Evolutionary conservation across 2,329 filamentous ascomycete genomes (phyloP).

Genomic region (Coleophoma cylindrospora): DNA sequence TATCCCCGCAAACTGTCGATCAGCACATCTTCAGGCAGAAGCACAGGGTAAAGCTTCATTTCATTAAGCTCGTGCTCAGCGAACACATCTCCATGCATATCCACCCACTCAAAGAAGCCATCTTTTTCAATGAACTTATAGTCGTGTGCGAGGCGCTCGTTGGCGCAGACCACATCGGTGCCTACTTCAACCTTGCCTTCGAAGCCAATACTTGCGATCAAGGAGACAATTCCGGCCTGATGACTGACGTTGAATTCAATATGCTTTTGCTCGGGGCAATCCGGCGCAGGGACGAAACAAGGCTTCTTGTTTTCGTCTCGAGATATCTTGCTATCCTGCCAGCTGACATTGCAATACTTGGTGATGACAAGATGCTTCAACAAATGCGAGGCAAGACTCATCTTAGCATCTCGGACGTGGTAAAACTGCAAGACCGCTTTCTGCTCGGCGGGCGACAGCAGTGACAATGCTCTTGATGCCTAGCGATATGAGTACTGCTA

Average conservation of each 20-base stretch:
- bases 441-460: conserved; percentile 51
- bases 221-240: conserved; percentile 68
- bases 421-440: conserved; percentile 54
- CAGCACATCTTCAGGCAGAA: conserved; percentile 8
- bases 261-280: conserved; percentile 1
- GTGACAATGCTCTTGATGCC: conserved; percentile 48
- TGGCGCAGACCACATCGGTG: conserved; percentile 71
- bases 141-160: conserved; percentile 62
- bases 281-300: conserved; percentile 26
- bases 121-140: conserved; percentile 47
- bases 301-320: conserved; percentile 45
- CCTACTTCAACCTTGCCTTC: conserved; percentile 47
- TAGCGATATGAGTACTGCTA: conserved; percentile 20
- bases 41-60: conserved; percentile 42
- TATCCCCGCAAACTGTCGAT: conserved; percentile 6
- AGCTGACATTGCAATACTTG: conserved; percentile 51
- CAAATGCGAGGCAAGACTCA: conserved; percentile 67
- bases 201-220: conserved; percentile 44
- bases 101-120: conserved; percentile 64
- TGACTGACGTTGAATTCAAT: conserved; percentile 73
- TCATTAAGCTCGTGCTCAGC: conserved; percentile 54
- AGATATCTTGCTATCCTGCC: conserved; percentile 51
- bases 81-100: conserved; percentile 69
- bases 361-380: conserved; percentile 68
- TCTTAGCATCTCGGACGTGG: conserved; percentile 67